These are phyloP conservation scores for Nakaseomyces delphensis DNA, from an alignment of 1,139 yeast genomes.

Conservation along the genomic window DNA sequence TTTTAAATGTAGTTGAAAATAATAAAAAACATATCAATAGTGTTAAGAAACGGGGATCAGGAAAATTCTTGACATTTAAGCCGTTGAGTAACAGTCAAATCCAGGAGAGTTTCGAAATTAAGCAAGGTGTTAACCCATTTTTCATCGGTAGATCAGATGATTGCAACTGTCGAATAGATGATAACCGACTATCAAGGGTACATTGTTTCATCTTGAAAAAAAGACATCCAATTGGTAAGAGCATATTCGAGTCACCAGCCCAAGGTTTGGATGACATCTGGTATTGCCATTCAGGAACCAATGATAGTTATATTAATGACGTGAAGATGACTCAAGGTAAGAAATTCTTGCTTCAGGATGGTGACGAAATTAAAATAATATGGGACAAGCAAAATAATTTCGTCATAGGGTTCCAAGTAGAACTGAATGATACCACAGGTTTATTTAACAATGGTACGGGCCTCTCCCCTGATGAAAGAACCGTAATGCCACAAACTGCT, in stretches of 20 bases:
- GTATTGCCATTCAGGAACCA: slow-evolving; percentile 72
- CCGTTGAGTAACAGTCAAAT: slow-evolving; percentile 37
- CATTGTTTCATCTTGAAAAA: slow-evolving; percentile 65
- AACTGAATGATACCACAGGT: slow-evolving; percentile 50
- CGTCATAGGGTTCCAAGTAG: slow-evolving; percentile 45
- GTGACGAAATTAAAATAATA: slow-evolving; percentile 59
- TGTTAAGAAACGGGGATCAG: slow-evolving; percentile 31
- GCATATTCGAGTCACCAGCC: slow-evolving; percentile 59
- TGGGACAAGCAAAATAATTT: slow-evolving; percentile 47
- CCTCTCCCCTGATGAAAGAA: slow-evolving; percentile 13
- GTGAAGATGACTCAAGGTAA: slow-evolving; percentile 50
- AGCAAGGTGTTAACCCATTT: slow-evolving; percentile 55
- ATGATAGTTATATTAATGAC: slow-evolving; percentile 66
- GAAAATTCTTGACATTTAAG: slow-evolving; percentile 43
- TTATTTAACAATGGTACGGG: slow-evolving; percentile 38
- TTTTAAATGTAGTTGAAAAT: slow-evolving; percentile 10
- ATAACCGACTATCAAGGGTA: slow-evolving; percentile 69
- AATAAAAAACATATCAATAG: slow-evolving; percentile 7
- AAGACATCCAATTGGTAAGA: slow-evolving; percentile 48
- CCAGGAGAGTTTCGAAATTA: slow-evolving; percentile 44
- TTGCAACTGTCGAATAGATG: slow-evolving; percentile 52
- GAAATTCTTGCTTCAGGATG: slow-evolving; percentile 52
- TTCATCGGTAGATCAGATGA: slow-evolving; percentile 57
- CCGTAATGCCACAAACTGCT: slow-evolving; percentile 17
- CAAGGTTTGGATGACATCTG: slow-evolving; percentile 66